phyloP scores from a whole-genome alignment of 805 yeast genomes.

The Ascoidea asiatica region DNA sequence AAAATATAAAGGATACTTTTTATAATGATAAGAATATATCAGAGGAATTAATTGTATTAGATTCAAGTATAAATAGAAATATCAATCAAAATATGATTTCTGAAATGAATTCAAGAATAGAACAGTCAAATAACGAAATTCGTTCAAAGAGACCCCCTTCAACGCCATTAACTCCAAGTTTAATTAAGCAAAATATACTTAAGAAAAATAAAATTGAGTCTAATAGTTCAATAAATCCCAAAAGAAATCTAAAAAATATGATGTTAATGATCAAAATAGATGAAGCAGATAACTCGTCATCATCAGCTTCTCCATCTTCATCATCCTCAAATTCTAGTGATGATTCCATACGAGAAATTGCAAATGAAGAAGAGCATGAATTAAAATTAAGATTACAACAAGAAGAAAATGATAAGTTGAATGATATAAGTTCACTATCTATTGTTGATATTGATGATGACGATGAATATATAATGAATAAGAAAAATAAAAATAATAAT shows the following conservation, averaged over 20 bases:
- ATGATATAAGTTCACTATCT: too few species aligned
- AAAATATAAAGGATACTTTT: too few species aligned
- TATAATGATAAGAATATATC: too few species aligned
- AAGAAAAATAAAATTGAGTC: slow-evolving; percentile 11
- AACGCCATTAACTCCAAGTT: slow-evolving; percentile 19
- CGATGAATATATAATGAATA: too few species aligned
- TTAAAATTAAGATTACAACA: background rate
- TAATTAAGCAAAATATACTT: slow-evolving; percentile 14
- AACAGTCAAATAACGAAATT: too few species aligned
- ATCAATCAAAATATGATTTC: too few species aligned
- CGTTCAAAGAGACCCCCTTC: slow-evolving; percentile 18
- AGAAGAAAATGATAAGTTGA: background rate
- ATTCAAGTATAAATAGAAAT: too few species aligned
- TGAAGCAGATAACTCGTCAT: background rate
- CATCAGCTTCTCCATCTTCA: background rate
- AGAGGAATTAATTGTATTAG: too few species aligned
- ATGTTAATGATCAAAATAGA: background rate
- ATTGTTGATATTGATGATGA: too few species aligned
- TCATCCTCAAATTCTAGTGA: background rate
- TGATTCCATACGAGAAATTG: background rate
- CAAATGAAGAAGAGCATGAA: background rate
- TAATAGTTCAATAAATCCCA: background rate
- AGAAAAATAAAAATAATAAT: too few species aligned
- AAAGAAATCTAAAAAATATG: background rate
- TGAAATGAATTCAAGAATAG: too few species aligned